Base-by-base conservation (phyloP, 1,284 basidiomycete species). In the Cutaneotrichosporon sp. region DNA sequence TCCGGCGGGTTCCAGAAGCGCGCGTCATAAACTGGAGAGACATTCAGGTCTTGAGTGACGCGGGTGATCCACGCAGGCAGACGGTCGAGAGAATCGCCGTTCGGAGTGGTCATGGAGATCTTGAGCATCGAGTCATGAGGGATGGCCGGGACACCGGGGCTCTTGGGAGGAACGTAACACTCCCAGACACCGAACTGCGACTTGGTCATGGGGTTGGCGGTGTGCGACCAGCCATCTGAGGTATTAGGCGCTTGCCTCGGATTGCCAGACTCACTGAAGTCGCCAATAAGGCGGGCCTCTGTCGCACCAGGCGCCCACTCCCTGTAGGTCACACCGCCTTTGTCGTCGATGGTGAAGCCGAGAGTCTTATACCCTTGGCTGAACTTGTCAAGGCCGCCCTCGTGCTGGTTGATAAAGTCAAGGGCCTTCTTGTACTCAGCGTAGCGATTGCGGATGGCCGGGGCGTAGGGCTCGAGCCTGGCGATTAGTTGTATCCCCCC, bases 1-100 rank as follows among this genome's bases (percentile, higher is more conserved):
- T 82, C 72, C 30, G 92, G 87, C 1, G 96, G 96, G 77, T 98
- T 97, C 96, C 96, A 99, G 82, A 98, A 97, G n/a, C 92, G 87
- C 30, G 92, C 92, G 66, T 99, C 96, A 81, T 97, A 99, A 4
- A 92, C 86, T 6, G 93, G 91, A 13, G 96, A 98, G 38, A 94
- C 88, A 56, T 82, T 79, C 62, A 98, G 83, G 76, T 99, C 93
- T 80, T 99, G 96, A 1, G 95, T 97, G 63, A 97, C 96, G 65
- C 95, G 91, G 69, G 83, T 89, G 74, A 94, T 94, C 96, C 96
- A 99, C 13, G 90, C 87, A 2, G 96, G 95, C 32, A 98, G 78
- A 58, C 95, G 88, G 78, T 97, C 96, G 69, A 97, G 90, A 47
- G 91, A 88, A 68, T 89, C 85, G 13, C 90, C 90, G 60, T 83